Conservation (phyloP, 2,329 filamentous ascomycete species). For the Fusarium camptoceras region DNA sequence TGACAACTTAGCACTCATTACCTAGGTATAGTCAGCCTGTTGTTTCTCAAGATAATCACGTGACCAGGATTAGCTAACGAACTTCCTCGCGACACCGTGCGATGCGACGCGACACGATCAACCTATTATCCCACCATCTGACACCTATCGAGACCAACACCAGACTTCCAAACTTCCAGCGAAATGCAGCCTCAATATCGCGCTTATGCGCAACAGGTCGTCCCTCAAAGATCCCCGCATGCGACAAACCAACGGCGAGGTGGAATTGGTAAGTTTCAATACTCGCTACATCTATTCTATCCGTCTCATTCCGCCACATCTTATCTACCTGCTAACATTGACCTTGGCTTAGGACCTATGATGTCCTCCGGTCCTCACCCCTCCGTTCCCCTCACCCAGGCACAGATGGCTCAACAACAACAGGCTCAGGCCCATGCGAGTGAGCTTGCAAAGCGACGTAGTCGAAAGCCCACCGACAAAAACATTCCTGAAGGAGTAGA, state of each 20-base stretch:
- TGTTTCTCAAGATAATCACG: slow-evolving; percentile 24
- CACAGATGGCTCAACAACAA: slow-evolving; percentile 65
- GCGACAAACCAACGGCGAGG: slow-evolving; percentile 62
- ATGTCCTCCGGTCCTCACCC: slow-evolving; percentile 66
- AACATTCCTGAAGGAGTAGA: slow-evolving; percentile 92
- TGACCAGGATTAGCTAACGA: slow-evolving; percentile 34
- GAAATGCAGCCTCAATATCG: slow-evolving; percentile 67
- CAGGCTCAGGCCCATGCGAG: slow-evolving; percentile 65
- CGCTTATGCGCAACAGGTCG: slow-evolving; percentile 62
- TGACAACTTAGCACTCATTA: not conserved
- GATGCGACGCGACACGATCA: slow-evolving; percentile 47
- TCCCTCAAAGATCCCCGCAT: slow-evolving; percentile 63
- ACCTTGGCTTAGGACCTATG: slow-evolving; percentile 59
- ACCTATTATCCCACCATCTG: slow-evolving; percentile 27
- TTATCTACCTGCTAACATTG: slow-evolving; percentile 19
- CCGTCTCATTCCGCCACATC: not conserved
- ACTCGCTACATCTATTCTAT: not conserved
- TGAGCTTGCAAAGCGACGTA: slow-evolving; percentile 81
- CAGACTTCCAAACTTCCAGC: slow-evolving; percentile 9
- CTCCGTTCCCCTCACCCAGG: slow-evolving; percentile 63
- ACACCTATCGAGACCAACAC: slow-evolving; percentile 23
- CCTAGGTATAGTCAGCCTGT: not conserved
- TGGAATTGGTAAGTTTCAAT: slow-evolving; percentile 61
- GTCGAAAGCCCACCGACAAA: slow-evolving; percentile 92
- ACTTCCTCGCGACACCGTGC: slow-evolving; percentile 33